These are phyloP conservation scores for Bruguiera sexangula DNA, from an alignment of 345 rosid species.

Conservation along the genomic window DNA sequence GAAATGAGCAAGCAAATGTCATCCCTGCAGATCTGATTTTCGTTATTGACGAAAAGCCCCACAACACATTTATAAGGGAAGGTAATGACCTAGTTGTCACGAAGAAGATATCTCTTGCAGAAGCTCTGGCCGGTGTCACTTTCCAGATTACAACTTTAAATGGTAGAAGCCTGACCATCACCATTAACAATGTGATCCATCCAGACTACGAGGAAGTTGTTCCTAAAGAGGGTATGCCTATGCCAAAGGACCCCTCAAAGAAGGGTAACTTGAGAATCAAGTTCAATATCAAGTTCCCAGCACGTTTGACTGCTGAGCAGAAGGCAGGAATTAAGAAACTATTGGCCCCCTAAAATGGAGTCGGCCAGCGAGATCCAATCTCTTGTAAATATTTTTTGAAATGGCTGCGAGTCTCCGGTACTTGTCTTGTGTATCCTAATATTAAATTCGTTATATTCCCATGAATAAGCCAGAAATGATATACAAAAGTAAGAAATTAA, in stretches of 20 bases:
- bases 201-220: constrained; percentile 81
- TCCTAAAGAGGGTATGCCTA: constrained; percentile 82
- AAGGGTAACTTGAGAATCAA: constrained; percentile 78
- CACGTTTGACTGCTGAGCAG: constrained; percentile 65
- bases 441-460: too few relatives aligned
- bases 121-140: constrained; percentile 64
- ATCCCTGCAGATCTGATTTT: constrained; percentile 69
- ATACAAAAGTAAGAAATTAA: too few relatives aligned
- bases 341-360: constrained; percentile 28
- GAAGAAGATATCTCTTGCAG: constrained; percentile 59
- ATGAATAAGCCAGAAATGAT: too few relatives aligned
- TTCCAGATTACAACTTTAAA: constrained; percentile 56
- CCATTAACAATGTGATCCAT: constrained; percentile 56
- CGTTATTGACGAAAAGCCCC: constrained; percentile 80
- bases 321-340: constrained; percentile 74
- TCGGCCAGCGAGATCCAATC: too few relatives aligned
- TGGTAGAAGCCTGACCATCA: constrained; percentile 58
- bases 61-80: constrained; percentile 63
- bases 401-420: too few relatives aligned
- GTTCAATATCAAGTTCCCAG: constrained; percentile 65
- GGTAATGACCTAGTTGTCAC: constrained; percentile 73
- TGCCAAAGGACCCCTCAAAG: constrained; percentile 61
- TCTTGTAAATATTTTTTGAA: background rate
- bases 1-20: constrained; percentile 66
- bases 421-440: background rate